Conservation (phyloP, 1,284 basidiomycete genomes). For the Schizopora paradoxa region DNA sequence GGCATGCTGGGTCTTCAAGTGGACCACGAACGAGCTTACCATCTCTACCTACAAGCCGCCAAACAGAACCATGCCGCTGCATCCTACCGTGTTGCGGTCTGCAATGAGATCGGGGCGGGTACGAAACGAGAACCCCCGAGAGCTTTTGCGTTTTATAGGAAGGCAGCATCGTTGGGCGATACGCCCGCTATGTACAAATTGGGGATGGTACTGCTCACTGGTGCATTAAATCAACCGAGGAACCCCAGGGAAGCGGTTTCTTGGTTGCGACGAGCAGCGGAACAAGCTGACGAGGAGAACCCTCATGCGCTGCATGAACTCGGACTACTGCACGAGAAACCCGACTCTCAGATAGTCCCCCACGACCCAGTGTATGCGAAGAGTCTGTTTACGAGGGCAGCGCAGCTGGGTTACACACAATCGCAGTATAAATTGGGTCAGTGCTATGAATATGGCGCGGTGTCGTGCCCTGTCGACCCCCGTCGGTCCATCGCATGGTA, state of each 20-base stretch:
- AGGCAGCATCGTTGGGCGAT: slow-evolving; percentile 93
- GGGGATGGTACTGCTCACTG: slow-evolving; percentile 90
- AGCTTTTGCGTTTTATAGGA: slow-evolving; percentile 94
- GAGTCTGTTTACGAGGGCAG: slow-evolving; percentile 87
- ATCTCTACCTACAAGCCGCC: slow-evolving; percentile 95
- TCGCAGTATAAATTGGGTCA: slow-evolving; percentile 94
- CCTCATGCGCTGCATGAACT: slow-evolving; percentile 97
- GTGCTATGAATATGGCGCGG: slow-evolving; percentile 88
- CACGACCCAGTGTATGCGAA: slow-evolving; percentile 80
- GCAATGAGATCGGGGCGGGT: slow-evolving; percentile 99
- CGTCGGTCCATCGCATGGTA: slow-evolving; percentile 96
- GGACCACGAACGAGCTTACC: slow-evolving; percentile 97
- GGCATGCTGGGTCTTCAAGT: slow-evolving; percentile 92
- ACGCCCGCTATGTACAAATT: slow-evolving; percentile 99
- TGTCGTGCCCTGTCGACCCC: slow-evolving; percentile 92
- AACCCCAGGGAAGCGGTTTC: slow-evolving; percentile 90
- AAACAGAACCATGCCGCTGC: slow-evolving; percentile 97
- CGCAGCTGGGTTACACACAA: slow-evolving; percentile 89
- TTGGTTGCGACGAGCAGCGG: slow-evolving; percentile 93
- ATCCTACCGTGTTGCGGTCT: slow-evolving; percentile 96
- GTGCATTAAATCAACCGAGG: slow-evolving; percentile 76
- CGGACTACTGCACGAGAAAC: slow-evolving; percentile 85
- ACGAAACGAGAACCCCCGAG: slow-evolving; percentile 84
- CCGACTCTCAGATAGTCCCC: slow-evolving; percentile 57
- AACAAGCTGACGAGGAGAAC: slow-evolving; percentile 98